These are phyloP conservation scores for Neoscytalidium dimidiatum DNA, from an alignment of 2,329 filamentous ascomycete species.

Conservation along the genomic window DNA sequence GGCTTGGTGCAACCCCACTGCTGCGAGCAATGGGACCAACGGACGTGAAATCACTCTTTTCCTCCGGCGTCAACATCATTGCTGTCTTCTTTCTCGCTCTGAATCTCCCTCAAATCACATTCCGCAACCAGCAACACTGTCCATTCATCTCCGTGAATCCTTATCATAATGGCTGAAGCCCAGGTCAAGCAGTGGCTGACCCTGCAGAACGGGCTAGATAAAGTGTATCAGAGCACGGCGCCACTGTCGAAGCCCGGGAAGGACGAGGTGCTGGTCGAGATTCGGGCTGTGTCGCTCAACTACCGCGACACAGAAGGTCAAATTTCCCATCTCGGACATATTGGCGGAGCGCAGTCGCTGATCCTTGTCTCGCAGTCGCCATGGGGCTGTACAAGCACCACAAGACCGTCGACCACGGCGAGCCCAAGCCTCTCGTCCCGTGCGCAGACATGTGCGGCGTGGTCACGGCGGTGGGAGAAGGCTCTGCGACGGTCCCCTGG, in stretches of 20 bases:
- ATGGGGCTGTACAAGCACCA: conserved; percentile 70
- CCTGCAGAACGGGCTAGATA: conserved; percentile 45
- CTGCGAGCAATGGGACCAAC: neutral
- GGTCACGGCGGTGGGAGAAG: conserved; percentile 53
- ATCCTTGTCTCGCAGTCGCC: conserved; percentile 50
- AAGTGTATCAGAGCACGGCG: conserved; percentile 27
- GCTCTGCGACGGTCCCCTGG: conserved; percentile 46
- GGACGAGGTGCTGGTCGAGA: conserved; percentile 53
- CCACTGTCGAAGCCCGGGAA: conserved; percentile 21
- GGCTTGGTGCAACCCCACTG: conserved; percentile 5
- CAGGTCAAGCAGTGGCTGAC: conserved; percentile 45
- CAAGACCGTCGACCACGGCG: conserved; percentile 48
- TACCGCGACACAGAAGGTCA: conserved; percentile 54
- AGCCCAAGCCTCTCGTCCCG: conserved; percentile 55
- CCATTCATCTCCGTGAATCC: neutral
- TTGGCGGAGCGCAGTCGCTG: neutral
- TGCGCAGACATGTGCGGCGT: conserved; percentile 72
- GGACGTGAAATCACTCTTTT: neutral
- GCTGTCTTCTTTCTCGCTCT: neutral
- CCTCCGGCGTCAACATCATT: neutral
- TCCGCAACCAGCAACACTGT: neutral
- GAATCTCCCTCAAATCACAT: neutral
- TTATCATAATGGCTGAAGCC: conserved; percentile 21
- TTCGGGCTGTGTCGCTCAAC: conserved; percentile 56
- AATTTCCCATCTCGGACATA: neutral